These are phyloP conservation scores for Blastocystis hominis DNA, from an alignment of 352 stramenopile species.

Conservation along the genomic window DNA sequence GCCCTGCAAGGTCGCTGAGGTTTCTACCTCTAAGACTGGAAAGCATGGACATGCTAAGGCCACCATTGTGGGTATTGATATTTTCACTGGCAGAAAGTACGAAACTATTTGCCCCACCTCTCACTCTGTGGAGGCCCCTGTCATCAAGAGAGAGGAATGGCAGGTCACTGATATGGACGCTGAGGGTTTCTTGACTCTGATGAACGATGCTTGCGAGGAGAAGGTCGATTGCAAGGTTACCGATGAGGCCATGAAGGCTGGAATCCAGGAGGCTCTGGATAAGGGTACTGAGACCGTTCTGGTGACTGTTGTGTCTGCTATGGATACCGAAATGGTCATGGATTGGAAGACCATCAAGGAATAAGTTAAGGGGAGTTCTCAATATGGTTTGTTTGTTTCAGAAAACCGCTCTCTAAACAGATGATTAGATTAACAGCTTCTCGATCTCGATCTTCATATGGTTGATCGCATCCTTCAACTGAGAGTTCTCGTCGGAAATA, in stretches of 20 bases:
- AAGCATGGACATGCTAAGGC: constrained; percentile 99
- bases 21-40: constrained; percentile 98
- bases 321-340: constrained; percentile 93
- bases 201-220: constrained; percentile 89
- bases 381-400: constrained; percentile 9
- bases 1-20: constrained; percentile 88
- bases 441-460: constrained; percentile 99
- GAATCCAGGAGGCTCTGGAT: constrained; percentile 89
- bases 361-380: neutral
- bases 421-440: constrained; percentile 95
- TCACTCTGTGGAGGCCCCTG: constrained; percentile 91
- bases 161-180: constrained; percentile 95
- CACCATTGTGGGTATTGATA: constrained; percentile 96
- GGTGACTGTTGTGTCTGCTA: constrained; percentile 86
- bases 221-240: constrained; percentile 95
- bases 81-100: constrained; percentile 99
- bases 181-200: constrained; percentile 91
- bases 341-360: constrained; percentile 74
- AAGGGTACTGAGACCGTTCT: constrained; percentile 84
- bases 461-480: constrained; percentile 95
- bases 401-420: neutral
- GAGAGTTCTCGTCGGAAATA: constrained; percentile 95
- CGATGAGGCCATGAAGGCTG: constrained; percentile 81
- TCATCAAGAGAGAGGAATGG: constrained; percentile 89
- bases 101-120: constrained; percentile 97